Percentiles rank a stretch among this genome's conserved stretches.
Conservation (phyloP, 257 asterid species). For the Verbena officinalis region DNA sequence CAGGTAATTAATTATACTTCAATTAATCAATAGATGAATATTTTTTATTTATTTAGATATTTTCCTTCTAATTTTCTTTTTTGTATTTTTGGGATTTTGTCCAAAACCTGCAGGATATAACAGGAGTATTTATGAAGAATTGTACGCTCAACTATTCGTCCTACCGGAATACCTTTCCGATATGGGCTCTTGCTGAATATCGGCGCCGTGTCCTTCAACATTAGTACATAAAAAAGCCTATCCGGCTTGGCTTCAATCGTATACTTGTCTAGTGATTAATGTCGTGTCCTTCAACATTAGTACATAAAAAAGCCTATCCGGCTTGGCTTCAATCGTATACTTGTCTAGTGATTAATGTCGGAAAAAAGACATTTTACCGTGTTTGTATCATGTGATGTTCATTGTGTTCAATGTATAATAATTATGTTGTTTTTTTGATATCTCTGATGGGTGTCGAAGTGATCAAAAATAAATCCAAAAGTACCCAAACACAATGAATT, state of each 20-base stretch:
- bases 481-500: no score
- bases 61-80: neutral
- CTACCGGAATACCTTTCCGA: slow-evolving; percentile 48
- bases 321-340: no score
- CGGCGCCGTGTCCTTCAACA: slow-evolving; percentile 28
- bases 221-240: neutral
- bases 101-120: slow-evolving; percentile 35
- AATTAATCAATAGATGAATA: no score
- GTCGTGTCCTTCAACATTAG: slow-evolving; percentile 18
- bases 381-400: neutral
- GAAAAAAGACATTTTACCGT: neutral
- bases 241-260: no score
- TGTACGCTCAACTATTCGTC: slow-evolving; percentile 45
- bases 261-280: neutral
- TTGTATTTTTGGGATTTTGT: neutral
- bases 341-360: neutral
- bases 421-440: neutral
- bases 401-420: neutral
- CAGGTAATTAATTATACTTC: no score
- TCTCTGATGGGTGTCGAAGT: no score
- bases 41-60: neutral
- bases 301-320: no score
- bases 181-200: slow-evolving; percentile 54
- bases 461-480: no score
- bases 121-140: slow-evolving; percentile 47